Evolutionary conservation across 495 filamentous ascomycete genomes (phyloP).

Genomic region (Aspergillus diversus): DNA sequence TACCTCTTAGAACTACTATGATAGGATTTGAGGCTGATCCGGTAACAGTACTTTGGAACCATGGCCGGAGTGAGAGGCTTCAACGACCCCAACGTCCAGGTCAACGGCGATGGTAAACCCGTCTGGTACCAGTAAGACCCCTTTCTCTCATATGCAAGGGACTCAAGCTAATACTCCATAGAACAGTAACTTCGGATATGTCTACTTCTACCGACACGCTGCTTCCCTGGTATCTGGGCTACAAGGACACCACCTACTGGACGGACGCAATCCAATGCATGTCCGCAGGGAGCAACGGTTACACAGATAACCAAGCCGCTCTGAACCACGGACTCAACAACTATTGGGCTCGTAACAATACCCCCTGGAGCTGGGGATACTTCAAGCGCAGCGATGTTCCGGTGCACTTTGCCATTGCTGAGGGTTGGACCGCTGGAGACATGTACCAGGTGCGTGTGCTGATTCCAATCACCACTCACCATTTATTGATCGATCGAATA

Average conservation of each 20-base stretch:
- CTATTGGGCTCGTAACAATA: conserved; percentile 56
- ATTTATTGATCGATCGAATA: conserved; percentile 19
- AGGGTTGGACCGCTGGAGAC: conserved; percentile 57
- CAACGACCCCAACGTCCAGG: conserved; percentile 59
- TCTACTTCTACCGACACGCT: conserved; percentile 42
- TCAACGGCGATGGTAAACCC: conserved; percentile 45
- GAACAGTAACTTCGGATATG: conserved; percentile 24
- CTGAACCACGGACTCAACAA: conserved; percentile 55
- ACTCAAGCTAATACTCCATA: conserved; percentile 27
- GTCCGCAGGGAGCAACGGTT: conserved; percentile 54
- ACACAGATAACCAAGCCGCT: conserved; percentile 53
- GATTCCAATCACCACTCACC: neutral
- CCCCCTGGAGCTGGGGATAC: conserved; percentile 58
- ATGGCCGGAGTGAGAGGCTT: conserved; percentile 62
- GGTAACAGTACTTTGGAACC: conserved; percentile 52
- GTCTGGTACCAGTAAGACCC: conserved; percentile 55
- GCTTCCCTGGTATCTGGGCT: conserved; percentile 58
- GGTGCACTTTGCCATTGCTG: conserved; percentile 57
- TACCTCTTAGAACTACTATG: neutral
- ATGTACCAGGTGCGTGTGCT: conserved; percentile 53
- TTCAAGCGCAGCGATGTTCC: conserved; percentile 53
- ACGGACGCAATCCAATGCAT: conserved; percentile 58
- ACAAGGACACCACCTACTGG: conserved; percentile 46
- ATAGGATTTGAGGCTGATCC: neutral
- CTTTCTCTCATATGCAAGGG: neutral